Base-by-base conservation (phyloP, 306 rosid genomes). In the Ormosia emarginata region DNA sequence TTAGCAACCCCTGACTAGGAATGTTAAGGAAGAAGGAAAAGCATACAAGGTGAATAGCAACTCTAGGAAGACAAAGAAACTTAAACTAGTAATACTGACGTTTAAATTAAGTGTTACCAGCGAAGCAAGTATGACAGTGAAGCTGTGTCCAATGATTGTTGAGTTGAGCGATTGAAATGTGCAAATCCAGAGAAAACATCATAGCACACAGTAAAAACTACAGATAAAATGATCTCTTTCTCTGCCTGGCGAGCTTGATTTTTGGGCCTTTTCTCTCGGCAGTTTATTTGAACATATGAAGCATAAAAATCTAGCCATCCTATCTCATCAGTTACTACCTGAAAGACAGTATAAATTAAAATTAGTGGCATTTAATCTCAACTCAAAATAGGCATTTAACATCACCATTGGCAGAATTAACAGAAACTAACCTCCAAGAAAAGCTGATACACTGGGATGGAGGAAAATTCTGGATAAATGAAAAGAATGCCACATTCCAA, bases 281-380 rank as follows among this genome's bases (percentile, higher is more conserved):
- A 14, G 43, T 84, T 78, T 61, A 82, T 53, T 12, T 65, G 84
- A 82, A 68, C 83, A 81, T 83, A 83, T 15, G 89, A 72, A 67
- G 79, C 85, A 32, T 92, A 88, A 75, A 92, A 90, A 87, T 92
- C 89, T 82, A 92, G 87, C 97, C 94, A 92, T 46, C 90, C 91
- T 62, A 90, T 88, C 86, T 92, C 97, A 82, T 85, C 91, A 14
- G 87, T 82, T 32, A 90, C 97, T 14, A 90, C 80, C 97, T 92
- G 83, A 64, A 77, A 74, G 64, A 50, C 3, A 17, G 36, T 2
- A 40, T 68, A 79, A 6, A 64, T 71, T 55, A 64, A 67, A 39
- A 66, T 44, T n/a, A 17, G 13, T 68, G 59, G 2, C 39, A 50
- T 70, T 72, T 75, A 65, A 34, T 64, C 68, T 59, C 6, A 24